Percentiles rank a stretch among this genome's conserved stretches.
Evolutionary conservation across 2,329 filamentous ascomycete species (phyloP).

Genomic region (Penicillium griseofulvum): DNA sequence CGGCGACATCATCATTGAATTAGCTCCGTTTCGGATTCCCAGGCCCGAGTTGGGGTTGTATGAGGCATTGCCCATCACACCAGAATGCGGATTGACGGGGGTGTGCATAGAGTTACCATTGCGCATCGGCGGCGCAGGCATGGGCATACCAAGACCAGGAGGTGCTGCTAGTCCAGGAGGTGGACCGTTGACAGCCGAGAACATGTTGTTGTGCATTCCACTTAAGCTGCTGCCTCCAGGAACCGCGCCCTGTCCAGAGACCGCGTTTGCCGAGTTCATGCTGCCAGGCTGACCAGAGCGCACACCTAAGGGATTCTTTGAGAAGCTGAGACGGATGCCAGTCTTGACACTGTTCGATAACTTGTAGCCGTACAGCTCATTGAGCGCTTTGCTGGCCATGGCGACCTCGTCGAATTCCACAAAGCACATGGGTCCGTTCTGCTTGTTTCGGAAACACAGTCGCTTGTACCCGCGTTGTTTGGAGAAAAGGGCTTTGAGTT

Average conservation of each 20-base stretch:
- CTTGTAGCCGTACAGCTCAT: conserved; percentile 81
- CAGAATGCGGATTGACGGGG: conserved; percentile 28
- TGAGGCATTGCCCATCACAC: conserved; percentile 29
- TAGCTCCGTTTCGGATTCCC: conserved; percentile 38
- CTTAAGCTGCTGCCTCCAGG: conserved; percentile 57
- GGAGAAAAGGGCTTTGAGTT: conserved; percentile 88
- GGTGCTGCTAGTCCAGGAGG: conserved; percentile 78
- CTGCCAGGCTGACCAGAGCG: conserved; percentile 68
- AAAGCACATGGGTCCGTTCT: conserved; percentile 97
- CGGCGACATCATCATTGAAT: conserved; percentile 32
- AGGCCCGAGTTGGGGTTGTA: conserved; percentile 40
- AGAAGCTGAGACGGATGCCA: conserved; percentile 92
- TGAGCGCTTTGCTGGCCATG: conserved; percentile 84
- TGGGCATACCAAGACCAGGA: conserved; percentile 60
- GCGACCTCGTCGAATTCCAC: conserved; percentile 95
- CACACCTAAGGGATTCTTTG: conserved; percentile 93
- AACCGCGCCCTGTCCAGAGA: conserved; percentile 53
- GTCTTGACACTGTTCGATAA: conserved; percentile 92
- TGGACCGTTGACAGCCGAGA: conserved; percentile 69
- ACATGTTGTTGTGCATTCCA: conserved; percentile 59
- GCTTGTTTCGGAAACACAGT: conserved; percentile 90
- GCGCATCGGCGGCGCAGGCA: conserved; percentile 27
- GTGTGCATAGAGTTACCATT: conserved; percentile 34
- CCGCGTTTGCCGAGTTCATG: conserved; percentile 50
- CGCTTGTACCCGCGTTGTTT: conserved; percentile 94